These are phyloP conservation scores for Globisporangium nunn DNA, from an alignment of 352 stramenopile genomes.

Conservation along the genomic window DNA sequence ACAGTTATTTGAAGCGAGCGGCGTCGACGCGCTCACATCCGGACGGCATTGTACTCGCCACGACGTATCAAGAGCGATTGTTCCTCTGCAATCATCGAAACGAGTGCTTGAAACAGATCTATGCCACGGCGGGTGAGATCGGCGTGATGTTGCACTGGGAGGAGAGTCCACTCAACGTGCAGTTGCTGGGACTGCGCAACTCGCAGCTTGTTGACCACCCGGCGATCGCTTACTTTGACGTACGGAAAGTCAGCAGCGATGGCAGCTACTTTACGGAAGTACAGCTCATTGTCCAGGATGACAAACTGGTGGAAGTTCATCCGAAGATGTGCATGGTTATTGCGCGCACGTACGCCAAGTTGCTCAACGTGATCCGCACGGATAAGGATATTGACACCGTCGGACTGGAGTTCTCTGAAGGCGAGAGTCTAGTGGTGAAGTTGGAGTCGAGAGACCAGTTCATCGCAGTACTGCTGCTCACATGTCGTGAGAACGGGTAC, in stretches of 20 bases:
- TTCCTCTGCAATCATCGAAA: slow-evolving; percentile 55
- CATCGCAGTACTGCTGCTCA: slow-evolving; percentile 53
- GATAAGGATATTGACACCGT: slow-evolving; percentile 52
- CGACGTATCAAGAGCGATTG: slow-evolving; percentile 55
- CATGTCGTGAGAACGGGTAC: slow-evolving; percentile 49
- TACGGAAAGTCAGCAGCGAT: slow-evolving; percentile 37
- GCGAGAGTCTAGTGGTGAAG: slow-evolving; percentile 44
- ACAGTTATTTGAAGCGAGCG: slow-evolving; percentile 45
- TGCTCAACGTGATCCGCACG: slow-evolving; percentile 43
- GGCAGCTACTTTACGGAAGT: slow-evolving; percentile 39
- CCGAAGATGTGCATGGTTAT: slow-evolving; percentile 50
- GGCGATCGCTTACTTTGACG: slow-evolving; percentile 60
- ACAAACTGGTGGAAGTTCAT: slow-evolving; percentile 55
- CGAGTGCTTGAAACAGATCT: slow-evolving; percentile 56
- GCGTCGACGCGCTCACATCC: slow-evolving; percentile 32
- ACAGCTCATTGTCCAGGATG: slow-evolving; percentile 60
- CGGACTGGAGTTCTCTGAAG: slow-evolving; percentile 57
- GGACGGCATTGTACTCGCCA: slow-evolving; percentile 54
- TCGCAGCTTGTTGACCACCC: slow-evolving; percentile 46
- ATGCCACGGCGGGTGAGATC: slow-evolving; percentile 30
- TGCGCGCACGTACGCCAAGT: slow-evolving; percentile 39
- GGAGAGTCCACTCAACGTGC: slow-evolving; percentile 31
- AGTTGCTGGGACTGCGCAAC: slow-evolving; percentile 55
- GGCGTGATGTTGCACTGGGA: slow-evolving; percentile 34
- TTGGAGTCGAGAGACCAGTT: slow-evolving; percentile 56